These are phyloP conservation scores for Apiospora kogelbergensis DNA, from an alignment of 2,329 filamentous ascomycete genomes.

Conservation along the genomic window DNA sequence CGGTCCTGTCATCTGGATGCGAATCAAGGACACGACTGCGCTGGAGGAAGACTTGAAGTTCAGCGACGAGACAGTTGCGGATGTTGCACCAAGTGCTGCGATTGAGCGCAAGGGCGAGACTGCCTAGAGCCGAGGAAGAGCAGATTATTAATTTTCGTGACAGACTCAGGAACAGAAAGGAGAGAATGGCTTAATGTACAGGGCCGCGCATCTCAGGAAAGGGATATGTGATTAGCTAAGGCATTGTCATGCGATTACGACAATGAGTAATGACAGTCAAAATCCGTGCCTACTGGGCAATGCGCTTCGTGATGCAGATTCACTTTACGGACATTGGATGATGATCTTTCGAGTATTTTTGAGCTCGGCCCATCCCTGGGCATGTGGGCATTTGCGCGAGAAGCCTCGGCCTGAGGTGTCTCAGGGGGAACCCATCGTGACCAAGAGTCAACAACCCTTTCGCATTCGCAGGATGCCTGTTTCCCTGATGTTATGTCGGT, in stretches of 20 bases:
- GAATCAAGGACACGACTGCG: slow-evolving; percentile 78
- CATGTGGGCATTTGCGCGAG: not conserved
- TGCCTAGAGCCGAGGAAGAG: not conserved
- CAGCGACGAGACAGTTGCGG: slow-evolving; percentile 77
- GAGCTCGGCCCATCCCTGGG: not conserved
- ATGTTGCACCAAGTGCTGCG: slow-evolving; percentile 50
- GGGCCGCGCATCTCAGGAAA: not conserved
- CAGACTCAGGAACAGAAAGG: not conserved
- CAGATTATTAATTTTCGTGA: not conserved
- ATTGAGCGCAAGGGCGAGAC: slow-evolving; percentile 26
- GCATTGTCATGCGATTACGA: not conserved
- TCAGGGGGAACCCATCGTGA: not conserved
- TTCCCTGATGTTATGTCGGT: not conserved
- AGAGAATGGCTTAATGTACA: not conserved
- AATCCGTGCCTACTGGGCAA: not conserved
- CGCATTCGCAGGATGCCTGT: not conserved
- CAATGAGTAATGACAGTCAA: slow-evolving; percentile 2
- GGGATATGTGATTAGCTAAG: not conserved
- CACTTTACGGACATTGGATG: not conserved
- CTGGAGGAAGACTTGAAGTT: slow-evolving; percentile 82
- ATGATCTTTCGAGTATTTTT: not conserved
- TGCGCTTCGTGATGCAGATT: not conserved
- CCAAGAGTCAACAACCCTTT: not conserved
- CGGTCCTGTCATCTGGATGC: slow-evolving; percentile 73
- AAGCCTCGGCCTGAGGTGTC: not conserved